These are phyloP conservation scores for Cercospora beticola DNA, from an alignment of 2,329 filamentous ascomycete species.

Conservation along the genomic window DNA sequence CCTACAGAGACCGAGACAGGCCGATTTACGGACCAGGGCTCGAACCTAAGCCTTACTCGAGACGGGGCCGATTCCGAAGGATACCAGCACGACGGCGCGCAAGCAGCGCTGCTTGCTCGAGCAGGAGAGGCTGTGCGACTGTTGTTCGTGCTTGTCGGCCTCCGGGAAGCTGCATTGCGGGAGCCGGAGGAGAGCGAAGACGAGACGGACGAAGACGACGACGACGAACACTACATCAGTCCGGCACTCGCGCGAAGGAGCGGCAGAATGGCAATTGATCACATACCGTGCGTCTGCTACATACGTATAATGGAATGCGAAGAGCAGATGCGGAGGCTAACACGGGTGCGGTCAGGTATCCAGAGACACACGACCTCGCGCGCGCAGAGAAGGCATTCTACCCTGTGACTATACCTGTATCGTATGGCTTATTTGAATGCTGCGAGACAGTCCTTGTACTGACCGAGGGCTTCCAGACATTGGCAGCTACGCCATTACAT, in stretches of 20 bases:
- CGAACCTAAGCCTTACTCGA: neutral
- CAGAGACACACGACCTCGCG: slow-evolving; percentile 49
- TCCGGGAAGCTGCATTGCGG: neutral
- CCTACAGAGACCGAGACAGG: neutral
- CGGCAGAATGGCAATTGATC: slow-evolving; percentile 35
- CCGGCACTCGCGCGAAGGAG: slow-evolving; percentile 1
- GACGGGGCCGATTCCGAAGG: neutral
- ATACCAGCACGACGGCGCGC: neutral
- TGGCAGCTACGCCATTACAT: slow-evolving; percentile 90
- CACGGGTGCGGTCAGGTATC: slow-evolving; percentile 40
- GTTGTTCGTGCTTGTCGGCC: neutral
- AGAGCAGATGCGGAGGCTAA: slow-evolving; percentile 6
- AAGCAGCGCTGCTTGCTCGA: neutral
- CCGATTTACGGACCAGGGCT: neutral
- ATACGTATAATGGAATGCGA: neutral
- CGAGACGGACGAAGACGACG: neutral
- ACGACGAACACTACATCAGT: neutral
- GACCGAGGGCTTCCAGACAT: slow-evolving; percentile 56
- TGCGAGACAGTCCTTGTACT: slow-evolving; percentile 28
- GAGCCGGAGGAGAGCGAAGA: slow-evolving; percentile 1
- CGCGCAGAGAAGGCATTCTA: slow-evolving; percentile 48
- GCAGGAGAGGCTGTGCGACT: neutral
- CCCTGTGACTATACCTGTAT: slow-evolving; percentile 50
- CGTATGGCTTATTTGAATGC: slow-evolving; percentile 44
- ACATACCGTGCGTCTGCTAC: slow-evolving; percentile 26